Base-by-base conservation (phyloP, 371 early-diverging fungal species). In the Mortierella sp. region DNA sequence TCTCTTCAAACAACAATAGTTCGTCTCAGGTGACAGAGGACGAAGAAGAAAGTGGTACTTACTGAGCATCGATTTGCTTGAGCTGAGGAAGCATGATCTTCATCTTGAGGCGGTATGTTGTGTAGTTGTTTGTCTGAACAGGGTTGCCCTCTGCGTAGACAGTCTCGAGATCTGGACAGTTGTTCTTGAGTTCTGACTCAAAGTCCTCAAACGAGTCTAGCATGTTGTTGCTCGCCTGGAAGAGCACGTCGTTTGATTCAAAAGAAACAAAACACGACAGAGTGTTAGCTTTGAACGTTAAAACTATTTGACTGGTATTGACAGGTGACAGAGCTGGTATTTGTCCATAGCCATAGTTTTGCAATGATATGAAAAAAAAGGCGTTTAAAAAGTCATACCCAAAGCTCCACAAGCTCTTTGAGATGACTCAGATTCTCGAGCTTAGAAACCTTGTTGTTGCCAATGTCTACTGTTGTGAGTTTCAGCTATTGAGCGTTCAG, bases 141-240 rank as follows among this genome's bases (percentile, higher is more conserved):
- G 98, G 99, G 72, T 98, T 99, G 51, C 95, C 94, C 84, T 99
- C 99, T 25, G 98, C 85, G 81, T 99, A 99, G 6, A 98, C 93
- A 0, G 98, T 98, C 26, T 84, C 80, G 43, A 96, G 81, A 0
- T 88, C 82, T 12, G 73, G 80, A 43, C 81, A 66, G 46, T 93
- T 86, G 7, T 85, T 66, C 16, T 83, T 86, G n/a, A 96, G 85
- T 80, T 94, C 89, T 3, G 67, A 50, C 63, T 95, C 91, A 45
- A 98, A 81, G 65, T 94, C 91, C n/a, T 89, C 90, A 72, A 94
- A 95, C 18, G 90, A 88, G 28, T 87, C 87, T 53, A 99, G 84
- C 69, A 88, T 60, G 82, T 98, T 98, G 74, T 90, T 85, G 72
- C 91, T 93, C 3, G 92, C 93, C 93, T 93, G 70, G 16, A 28